phyloP scores from a whole-genome alignment of 179 eudicot genomes.

The Patellifolia procumbens region DNA sequence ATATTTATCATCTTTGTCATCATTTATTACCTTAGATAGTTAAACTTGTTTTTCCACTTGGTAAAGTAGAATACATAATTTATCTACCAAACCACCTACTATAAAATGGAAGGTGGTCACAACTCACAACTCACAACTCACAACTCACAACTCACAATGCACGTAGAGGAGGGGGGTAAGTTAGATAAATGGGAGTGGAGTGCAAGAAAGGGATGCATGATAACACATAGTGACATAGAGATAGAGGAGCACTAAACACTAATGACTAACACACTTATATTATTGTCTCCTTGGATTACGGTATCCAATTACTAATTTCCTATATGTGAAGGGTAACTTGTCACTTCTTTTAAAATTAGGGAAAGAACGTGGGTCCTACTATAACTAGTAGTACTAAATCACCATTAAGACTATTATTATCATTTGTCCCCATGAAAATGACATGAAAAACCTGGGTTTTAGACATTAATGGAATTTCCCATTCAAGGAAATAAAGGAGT shows the following conservation, averaged over 20 bases:
- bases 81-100: no score
- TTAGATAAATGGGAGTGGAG: conserved; percentile 25
- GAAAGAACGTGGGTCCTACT: conserved; percentile 1
- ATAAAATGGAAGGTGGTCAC: no score
- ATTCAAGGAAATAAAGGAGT: neutral
- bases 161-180: neutral
- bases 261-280: no score
- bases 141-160: no score
- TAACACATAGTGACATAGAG: neutral
- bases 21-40: no score
- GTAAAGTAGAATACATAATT: no score
- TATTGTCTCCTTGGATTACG: conserved; percentile 4
- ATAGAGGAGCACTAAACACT: neutral
- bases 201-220: conserved; percentile 30
- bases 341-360: neutral
- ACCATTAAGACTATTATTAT: neutral
- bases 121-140: no score
- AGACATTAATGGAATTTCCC: neutral
- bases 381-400: neutral
- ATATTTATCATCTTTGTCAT: no score
- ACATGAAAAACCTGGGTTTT: neutral
- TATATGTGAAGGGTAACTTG: neutral
- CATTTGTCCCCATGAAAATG: neutral
- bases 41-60: no score
- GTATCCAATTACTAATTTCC: neutral